These are phyloP conservation scores for Apiosordaria backusii DNA, from an alignment of 495 filamentous ascomycete species.

Conservation along the genomic window DNA sequence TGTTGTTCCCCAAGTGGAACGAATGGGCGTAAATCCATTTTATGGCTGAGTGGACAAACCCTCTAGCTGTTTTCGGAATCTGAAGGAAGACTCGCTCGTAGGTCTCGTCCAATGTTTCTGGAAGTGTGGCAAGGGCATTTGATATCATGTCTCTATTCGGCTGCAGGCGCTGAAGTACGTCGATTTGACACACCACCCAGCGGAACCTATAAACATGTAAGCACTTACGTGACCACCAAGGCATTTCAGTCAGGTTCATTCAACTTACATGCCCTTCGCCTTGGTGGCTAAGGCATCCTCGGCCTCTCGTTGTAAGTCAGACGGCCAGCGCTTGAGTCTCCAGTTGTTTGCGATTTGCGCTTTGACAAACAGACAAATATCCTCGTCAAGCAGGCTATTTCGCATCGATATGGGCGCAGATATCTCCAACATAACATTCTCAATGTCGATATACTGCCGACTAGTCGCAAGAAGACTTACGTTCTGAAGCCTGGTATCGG, in stretches of 20 bases:
- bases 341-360: slow-evolving; percentile 8
- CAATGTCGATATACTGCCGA: slow-evolving; percentile 43
- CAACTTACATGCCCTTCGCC: slow-evolving; percentile 46
- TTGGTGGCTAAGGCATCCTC: slow-evolving; percentile 25
- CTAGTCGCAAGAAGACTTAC: slow-evolving; percentile 42
- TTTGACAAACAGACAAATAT: slow-evolving; percentile 11
- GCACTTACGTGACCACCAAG: no score
- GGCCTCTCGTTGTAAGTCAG: slow-evolving; percentile 26
- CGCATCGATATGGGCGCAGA: slow-evolving; percentile 18
- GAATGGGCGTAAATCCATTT: background rate
- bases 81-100: background rate
- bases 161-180: slow-evolving; percentile 24
- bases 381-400: slow-evolving; percentile 10
- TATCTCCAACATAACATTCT: slow-evolving; percentile 16
- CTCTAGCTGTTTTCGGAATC: background rate
- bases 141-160: background rate
- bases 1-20: no score
- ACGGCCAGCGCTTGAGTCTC: slow-evolving; percentile 24
- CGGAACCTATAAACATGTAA: no score
- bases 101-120: background rate
- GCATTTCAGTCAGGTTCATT: no score
- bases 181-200: slow-evolving; percentile 45
- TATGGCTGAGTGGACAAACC: background rate
- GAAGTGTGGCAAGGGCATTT: background rate
- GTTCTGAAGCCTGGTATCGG: slow-evolving; percentile 30